phyloP scores from a whole-genome alignment of 306 rosid species.

The Senna tora region DNA sequence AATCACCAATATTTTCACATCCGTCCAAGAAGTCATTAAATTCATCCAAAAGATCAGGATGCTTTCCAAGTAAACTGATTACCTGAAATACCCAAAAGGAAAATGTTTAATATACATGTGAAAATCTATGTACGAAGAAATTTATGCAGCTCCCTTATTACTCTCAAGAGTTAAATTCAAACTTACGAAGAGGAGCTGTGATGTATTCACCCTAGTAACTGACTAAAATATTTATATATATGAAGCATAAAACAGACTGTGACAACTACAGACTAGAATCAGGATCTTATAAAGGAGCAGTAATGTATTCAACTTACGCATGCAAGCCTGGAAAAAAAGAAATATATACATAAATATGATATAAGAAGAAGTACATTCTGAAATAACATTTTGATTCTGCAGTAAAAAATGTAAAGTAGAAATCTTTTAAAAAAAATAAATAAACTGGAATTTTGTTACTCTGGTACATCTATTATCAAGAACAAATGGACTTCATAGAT shows the following conservation, averaged over 20 bases:
- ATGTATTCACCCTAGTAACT: neutral
- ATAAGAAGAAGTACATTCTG: neutral
- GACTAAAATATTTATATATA: conserved; percentile 1
- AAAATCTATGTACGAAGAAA: neutral
- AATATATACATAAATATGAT: neutral
- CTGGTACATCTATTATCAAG: neutral
- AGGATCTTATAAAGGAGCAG: neutral
- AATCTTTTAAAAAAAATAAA: neutral
- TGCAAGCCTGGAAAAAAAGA: neutral
- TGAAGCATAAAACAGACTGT: neutral
- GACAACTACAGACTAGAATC: neutral
- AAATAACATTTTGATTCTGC: neutral
- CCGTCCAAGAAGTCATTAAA: conserved; percentile 77
- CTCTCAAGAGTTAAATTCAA: neutral
- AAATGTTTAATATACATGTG: neutral
- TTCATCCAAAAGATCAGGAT: conserved; percentile 86
- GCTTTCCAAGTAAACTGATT: conserved; percentile 74
- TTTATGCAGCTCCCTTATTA: conserved; percentile 1
- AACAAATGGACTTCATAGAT: conserved; percentile 3
- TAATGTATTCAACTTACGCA: too few species aligned
- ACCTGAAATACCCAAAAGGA: conserved; percentile 52
- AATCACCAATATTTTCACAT: conserved; percentile 83
- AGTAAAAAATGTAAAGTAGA: neutral
- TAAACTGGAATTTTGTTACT: neutral
- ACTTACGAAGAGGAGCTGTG: neutral